phyloP scores from a whole-genome alignment of 495 filamentous ascomycete genomes.

The Pyronema omphalodes region DNA sequence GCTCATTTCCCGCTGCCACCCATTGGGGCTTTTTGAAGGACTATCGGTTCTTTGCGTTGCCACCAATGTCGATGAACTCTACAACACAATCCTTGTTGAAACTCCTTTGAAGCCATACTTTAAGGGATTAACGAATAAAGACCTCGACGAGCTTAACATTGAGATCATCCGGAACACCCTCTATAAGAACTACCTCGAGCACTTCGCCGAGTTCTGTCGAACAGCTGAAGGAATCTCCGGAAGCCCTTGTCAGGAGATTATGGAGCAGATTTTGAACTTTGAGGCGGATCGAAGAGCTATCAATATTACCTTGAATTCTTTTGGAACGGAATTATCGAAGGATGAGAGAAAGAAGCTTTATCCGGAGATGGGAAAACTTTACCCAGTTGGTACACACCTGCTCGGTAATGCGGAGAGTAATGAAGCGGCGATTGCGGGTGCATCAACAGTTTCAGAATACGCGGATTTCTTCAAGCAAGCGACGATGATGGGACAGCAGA shows the following conservation, averaged over 20 bases:
- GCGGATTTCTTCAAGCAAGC: slow-evolving; percentile 88
- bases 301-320: slow-evolving; percentile 98
- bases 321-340: slow-evolving; percentile 92
- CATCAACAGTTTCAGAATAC: slow-evolving; percentile 81
- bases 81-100: slow-evolving; percentile 93
- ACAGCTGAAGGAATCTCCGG: slow-evolving; percentile 65
- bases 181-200: slow-evolving; percentile 98
- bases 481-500: slow-evolving; percentile 48
- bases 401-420: slow-evolving; percentile 88
- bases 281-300: slow-evolving; percentile 92
- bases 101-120: slow-evolving; percentile 93
- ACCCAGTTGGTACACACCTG: slow-evolving; percentile 89
- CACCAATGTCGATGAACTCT: slow-evolving; percentile 94
- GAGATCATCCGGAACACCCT: slow-evolving; percentile 97
- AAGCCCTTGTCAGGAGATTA: slow-evolving; percentile 80
- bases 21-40: slow-evolving; percentile 96
- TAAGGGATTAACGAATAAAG: slow-evolving; percentile 85
- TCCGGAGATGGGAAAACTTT: slow-evolving; percentile 71
- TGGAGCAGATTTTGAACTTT: slow-evolving; percentile 88
- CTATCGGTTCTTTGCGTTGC: slow-evolving; percentile 96
- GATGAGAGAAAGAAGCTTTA: slow-evolving; percentile 89
- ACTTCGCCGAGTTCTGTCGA: slow-evolving; percentile 85
- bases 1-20: slow-evolving; percentile 87
- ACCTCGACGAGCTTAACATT: slow-evolving; percentile 97
- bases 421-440: slow-evolving; percentile 78